Percentiles rank a stretch among this genome's conserved stretches.
Evolutionary conservation across 306 rosid genomes (phyloP).

Genomic region (Astragalus glycyphyllos): DNA sequence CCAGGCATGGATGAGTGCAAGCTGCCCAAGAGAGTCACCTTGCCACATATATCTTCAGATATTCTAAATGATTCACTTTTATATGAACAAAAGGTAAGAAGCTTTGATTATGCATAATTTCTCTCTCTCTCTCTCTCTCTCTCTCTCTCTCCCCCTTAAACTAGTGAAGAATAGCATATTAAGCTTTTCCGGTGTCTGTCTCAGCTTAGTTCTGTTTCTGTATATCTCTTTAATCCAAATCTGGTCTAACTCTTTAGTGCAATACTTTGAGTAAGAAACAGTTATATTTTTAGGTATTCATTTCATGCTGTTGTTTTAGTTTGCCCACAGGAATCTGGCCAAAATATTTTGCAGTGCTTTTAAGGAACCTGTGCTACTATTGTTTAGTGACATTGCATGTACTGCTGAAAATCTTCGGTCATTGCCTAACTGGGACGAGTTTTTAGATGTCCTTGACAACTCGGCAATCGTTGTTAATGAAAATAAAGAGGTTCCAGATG

Average conservation of each 20-base stretch:
- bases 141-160: not conserved
- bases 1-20: constrained; percentile 36
- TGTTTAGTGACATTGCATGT: constrained; percentile 43
- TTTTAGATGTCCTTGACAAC: constrained; percentile 57
- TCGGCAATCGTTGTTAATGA: constrained; percentile 39
- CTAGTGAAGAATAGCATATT: constrained; percentile 12
- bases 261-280: constrained; percentile 22
- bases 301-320: constrained; percentile 61
- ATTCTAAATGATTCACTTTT: constrained; percentile 69
- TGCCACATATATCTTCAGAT: constrained; percentile 69
- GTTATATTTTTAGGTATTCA: constrained; percentile 38
- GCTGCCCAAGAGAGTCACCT: constrained; percentile 58
- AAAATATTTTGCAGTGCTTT: constrained; percentile 69
- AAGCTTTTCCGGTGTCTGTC: not conserved
- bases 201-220: constrained; percentile 31
- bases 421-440: constrained; percentile 67
- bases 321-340: constrained; percentile 79
- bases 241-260: constrained; percentile 25
- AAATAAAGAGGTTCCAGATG: constrained; percentile 35
- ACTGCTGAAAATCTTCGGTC: constrained; percentile 52
- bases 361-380: constrained; percentile 57
- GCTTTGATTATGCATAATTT: constrained; percentile 21
- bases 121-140: not conserved
- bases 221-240: constrained; percentile 26
- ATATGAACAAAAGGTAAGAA: constrained; percentile 77